Base-by-base conservation (phyloP, 257 asterid species). In the Solanum piurae region DNA sequence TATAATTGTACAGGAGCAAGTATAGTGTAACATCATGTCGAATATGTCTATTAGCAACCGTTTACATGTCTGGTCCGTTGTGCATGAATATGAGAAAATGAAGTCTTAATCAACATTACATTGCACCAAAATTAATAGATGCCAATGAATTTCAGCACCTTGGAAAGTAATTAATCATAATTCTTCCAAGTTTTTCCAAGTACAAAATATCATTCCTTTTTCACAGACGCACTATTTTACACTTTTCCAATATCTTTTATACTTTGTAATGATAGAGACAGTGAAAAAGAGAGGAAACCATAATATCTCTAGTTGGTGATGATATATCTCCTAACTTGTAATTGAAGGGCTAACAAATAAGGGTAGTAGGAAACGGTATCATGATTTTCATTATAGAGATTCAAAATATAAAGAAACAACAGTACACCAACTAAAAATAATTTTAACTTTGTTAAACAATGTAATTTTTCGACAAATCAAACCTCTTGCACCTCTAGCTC, bases 81-180 rank as follows among this genome's bases (percentile, higher is more conserved):
- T 80, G 76, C 86, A 79, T 74, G 58, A 68, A 86, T 76, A 74
- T 49, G 80, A 52, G 86, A 72, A 84, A 88, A 72, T 73, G 52
- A 89, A 90, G 91, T 89, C 92, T 13, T 88, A 87, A 62, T 90
- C 68, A 58, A 58, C 0, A 58, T 58, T 58, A 20, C 68, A 58
- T 58, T 58, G 12, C 66, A 58, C 66, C 66, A 58, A 58, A 58
- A 72, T 18, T 72, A 76, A 13, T 40, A 38, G 37, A 77, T 14
- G 84, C 60, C 60, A 42, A 25, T 40, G 37, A 52, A 42, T 77
- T 13, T 77, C 34, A 75, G 83, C 83, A 75, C 34, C 58, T 75
- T 76, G 83, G 5, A 13, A 76, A 40, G 60, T 40, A 76, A 27
- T 27, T 66, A 38, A 40, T 40, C 36, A 23, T 76, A 40, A n/a